A percentile compares a stretch with the other conserved stretches of the same genome.
These are phyloP conservation scores for Rhazya stricta DNA, from an alignment of 257 asterid species.

Conservation along the genomic window DNA sequence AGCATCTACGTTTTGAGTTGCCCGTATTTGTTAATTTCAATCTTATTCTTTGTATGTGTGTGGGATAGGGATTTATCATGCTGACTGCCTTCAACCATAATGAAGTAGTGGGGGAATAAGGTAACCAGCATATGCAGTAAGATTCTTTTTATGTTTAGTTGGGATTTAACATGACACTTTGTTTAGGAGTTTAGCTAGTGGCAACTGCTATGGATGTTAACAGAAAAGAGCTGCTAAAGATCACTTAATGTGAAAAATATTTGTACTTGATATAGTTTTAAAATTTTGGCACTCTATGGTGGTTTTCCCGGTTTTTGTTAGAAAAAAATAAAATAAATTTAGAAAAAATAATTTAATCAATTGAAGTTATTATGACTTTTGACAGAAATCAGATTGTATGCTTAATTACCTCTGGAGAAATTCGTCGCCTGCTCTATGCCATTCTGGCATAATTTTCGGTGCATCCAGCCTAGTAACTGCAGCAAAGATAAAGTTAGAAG, in stretches of 20 bases:
- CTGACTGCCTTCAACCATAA: not conserved
- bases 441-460: conserved; percentile 52
- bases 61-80: not conserved
- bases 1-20: not conserved
- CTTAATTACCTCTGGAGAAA: conserved; percentile 47
- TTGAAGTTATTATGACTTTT: not conserved
- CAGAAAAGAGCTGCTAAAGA: not conserved
- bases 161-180: not conserved
- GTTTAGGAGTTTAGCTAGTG: not conserved
- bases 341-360: conserved; percentile 6
- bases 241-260: not conserved
- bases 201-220: not conserved
- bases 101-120: not conserved
- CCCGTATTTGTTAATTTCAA: not conserved
- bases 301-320: not conserved
- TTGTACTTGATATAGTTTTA: not conserved
- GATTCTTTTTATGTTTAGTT: conserved; percentile 2
- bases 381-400: not conserved
- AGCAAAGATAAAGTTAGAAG: conserved; percentile 32
- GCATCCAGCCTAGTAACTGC: conserved; percentile 94
- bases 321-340: not conserved
- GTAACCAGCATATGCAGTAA: not conserved
- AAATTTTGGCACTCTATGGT: not conserved
- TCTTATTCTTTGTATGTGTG: not conserved
- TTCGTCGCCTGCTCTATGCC: conserved; percentile 38